Conservation (phyloP, 1,139 yeast genomes). For the Nadsonia starkeyi-henricii region DNA sequence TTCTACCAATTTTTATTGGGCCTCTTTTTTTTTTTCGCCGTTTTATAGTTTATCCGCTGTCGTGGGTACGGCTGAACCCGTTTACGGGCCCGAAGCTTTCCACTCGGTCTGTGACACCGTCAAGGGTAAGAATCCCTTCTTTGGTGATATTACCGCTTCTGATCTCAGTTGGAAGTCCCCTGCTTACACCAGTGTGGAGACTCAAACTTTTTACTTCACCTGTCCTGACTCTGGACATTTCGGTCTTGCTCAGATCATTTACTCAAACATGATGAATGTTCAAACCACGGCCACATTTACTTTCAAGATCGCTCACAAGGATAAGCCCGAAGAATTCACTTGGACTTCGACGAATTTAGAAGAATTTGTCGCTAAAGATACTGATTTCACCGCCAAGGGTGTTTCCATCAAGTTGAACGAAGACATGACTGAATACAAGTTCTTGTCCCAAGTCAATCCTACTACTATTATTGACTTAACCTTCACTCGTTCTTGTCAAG, state of each 20-base stretch:
- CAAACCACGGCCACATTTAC: conserved; percentile 93
- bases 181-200: conserved; percentile 78
- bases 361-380: conserved; percentile 62
- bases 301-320: conserved; percentile 53
- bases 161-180: conserved; percentile 74
- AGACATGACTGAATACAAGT: conserved; percentile 28
- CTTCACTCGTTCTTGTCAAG: conserved; percentile 52
- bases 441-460: conserved; percentile 34
- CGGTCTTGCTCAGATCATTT: conserved; percentile 91
- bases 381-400: conserved; percentile 62
- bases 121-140: conserved; percentile 38
- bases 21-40: not conserved
- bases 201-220: conserved; percentile 80
- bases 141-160: conserved; percentile 34
- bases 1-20: not conserved
- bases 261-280: conserved; percentile 79
- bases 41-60: conserved; percentile 53
- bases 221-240: conserved; percentile 46
- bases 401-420: conserved; percentile 48
- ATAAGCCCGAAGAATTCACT: conserved; percentile 35
- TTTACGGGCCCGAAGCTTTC: conserved; percentile 84
- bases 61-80: conserved; percentile 96
- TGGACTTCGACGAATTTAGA: conserved; percentile 91
- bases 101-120: conserved; percentile 64
- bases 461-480: conserved; percentile 62